Percentiles rank a stretch among this genome's conserved stretches.
Evolutionary conservation across 257 asterid species (phyloP).

Genomic region (Solanum commersonii): DNA sequence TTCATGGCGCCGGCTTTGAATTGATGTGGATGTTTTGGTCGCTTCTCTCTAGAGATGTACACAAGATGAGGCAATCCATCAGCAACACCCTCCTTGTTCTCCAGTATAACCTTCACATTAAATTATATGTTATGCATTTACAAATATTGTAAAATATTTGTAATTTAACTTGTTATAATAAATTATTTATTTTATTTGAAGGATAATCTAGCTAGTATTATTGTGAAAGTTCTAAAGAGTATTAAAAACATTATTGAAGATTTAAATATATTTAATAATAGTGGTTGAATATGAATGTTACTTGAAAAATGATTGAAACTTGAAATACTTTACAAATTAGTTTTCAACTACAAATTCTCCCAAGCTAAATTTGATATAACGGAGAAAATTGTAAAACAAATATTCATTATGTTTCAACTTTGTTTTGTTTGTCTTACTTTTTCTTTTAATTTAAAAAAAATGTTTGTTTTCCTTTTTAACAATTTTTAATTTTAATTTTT

Average conservation of each 20-base stretch:
- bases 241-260: not conserved
- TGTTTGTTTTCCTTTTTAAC: too few species aligned
- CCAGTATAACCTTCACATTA: conserved; percentile 16
- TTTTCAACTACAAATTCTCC: not conserved
- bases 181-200: not conserved
- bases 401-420: too few species aligned
- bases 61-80: conserved; percentile 19
- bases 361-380: not conserved
- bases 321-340: not conserved
- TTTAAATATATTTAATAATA: too few species aligned
- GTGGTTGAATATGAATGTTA: not conserved
- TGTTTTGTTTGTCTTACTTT: not conserved
- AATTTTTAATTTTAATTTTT: too few species aligned
- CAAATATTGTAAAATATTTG: not conserved
- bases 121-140: not conserved
- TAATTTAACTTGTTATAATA: not conserved
- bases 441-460: too few species aligned
- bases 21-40: conserved; percentile 28
- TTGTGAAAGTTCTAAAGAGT: too few species aligned
- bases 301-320: not conserved
- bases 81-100: conserved; percentile 3
- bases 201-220: not conserved
- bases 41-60: conserved; percentile 29
- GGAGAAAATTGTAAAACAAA: not conserved
- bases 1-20: conserved; percentile 40